phyloP scores from a whole-genome alignment of 2,329 filamentous ascomycete genomes.

The Fusarium kyushuense region DNA sequence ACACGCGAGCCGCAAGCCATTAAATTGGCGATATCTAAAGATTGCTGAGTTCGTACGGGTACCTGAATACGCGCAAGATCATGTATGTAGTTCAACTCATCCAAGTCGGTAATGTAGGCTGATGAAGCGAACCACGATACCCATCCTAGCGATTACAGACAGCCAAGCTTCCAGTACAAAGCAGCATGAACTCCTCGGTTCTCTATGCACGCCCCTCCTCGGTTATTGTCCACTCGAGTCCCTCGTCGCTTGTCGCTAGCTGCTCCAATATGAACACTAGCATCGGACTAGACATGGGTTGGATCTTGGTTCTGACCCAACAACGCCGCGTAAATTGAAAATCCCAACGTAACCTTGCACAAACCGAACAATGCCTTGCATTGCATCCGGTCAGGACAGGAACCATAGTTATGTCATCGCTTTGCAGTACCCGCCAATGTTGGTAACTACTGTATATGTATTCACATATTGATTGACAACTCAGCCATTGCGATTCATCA shows the following conservation, averaged over 20 bases:
- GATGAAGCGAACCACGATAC: constrained; percentile 12
- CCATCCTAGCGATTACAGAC: not conserved
- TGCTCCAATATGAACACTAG: constrained; percentile 41
- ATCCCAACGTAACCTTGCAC: constrained; percentile 36
- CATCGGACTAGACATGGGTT: constrained; percentile 42
- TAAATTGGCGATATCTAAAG: not conserved
- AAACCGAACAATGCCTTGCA: constrained; percentile 34
- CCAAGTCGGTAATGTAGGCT: constrained; percentile 8
- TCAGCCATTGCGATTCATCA: constrained; percentile 16
- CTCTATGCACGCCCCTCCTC: constrained; percentile 35
- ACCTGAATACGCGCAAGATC: constrained; percentile 16
- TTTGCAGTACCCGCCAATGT: not conserved
- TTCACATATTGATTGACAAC: not conserved
- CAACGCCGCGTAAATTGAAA: constrained; percentile 32
- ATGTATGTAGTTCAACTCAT: not conserved
- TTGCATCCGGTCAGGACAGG: constrained; percentile 30
- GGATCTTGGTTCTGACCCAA: constrained; percentile 44
- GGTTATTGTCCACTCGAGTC: constrained; percentile 15
- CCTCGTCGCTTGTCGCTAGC: constrained; percentile 33
- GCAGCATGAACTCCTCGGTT: constrained; percentile 37
- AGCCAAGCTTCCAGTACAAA: constrained; percentile 6
- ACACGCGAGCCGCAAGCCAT: constrained; percentile 35
- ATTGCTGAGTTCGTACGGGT: constrained; percentile 15
- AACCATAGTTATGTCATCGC: constrained; percentile 22
- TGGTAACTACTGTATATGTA: not conserved